Conservation (phyloP, 805 yeast species). For the Lipomyces starkeyi region DNA sequence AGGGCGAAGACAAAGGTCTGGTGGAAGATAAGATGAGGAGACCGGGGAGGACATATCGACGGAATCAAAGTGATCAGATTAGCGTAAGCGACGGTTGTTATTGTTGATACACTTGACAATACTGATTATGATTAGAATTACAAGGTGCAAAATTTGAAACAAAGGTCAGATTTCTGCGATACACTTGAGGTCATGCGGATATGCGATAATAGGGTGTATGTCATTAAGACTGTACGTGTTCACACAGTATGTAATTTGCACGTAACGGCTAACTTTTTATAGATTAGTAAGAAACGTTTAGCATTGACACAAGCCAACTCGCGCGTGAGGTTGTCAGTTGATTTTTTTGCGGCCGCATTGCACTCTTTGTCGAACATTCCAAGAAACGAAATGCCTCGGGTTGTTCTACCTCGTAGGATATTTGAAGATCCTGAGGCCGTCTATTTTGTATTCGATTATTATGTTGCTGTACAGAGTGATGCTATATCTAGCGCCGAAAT, state of each 20-base stretch:
- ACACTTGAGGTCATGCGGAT: conserved; percentile 6
- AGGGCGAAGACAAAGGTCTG: background rate
- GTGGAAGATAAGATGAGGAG: background rate
- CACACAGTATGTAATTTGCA: background rate
- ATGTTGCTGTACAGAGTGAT: background rate
- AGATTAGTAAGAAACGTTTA: background rate
- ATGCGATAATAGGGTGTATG: conserved; percentile 1
- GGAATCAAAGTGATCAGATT: conserved; percentile 15
- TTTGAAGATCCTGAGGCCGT: conserved; percentile 13
- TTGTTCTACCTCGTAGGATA: background rate
- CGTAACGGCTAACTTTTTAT: background rate
- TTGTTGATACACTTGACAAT: background rate
- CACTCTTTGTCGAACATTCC: background rate
- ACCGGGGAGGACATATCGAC: background rate
- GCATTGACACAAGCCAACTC: background rate
- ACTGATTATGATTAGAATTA: conserved; percentile 6
- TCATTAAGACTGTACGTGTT: background rate
- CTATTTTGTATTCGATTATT: conserved; percentile 10
- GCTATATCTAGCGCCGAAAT: background rate
- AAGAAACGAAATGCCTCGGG: background rate
- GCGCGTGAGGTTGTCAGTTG: background rate
- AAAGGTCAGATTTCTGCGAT: background rate
- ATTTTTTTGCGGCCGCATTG: background rate
- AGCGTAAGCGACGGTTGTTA: background rate
- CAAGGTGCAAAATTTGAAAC: background rate